Base-by-base conservation (phyloP, 1,284 basidiomycete species). In the Rhodotorula sp. region DNA sequence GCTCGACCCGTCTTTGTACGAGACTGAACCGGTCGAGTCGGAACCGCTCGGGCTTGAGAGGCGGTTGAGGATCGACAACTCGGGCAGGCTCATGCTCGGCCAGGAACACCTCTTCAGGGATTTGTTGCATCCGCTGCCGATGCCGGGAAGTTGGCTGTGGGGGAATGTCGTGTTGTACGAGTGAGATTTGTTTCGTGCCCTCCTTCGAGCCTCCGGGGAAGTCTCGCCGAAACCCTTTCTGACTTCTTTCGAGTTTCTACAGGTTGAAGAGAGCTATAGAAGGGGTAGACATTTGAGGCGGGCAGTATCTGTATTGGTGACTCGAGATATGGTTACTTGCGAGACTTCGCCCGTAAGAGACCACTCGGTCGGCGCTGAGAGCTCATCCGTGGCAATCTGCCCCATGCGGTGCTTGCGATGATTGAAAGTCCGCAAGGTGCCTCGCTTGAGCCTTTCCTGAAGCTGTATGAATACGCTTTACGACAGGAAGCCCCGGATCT, bases 101-200 rank as follows among this genome's bases (percentile, higher is more conserved):
- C 74, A 75, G 64, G 74, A 74, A 48, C 74, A 74, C 56, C 58
- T 66, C 8, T 75, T 75, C 53, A 29, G 72, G 42, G 74, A 75
- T 37, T 53, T 75, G 66, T 51, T 75, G 66, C 74, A 75, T 26
- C 74, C 74, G 29, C 20, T 65, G 26, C 66, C 72, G 17, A 62
- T 75, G n/a, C 74, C 74, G 2, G 74, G 74, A 3, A 75, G 74
- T 46, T 74, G 64, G 56, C 15, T 75, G 8, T 75, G 74, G 74
- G 74, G 37, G 10, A 61, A 74, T 20, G 67, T 75, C 26, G 68
- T 75, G 69, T 64, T 75, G n/a, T 74, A 75, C 46, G 74, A 75
- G 74, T 71, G 46, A 26, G 66, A 59, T n/a, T 6, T 8, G 33
- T 20, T 29, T 6, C 24, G 29, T 30, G 17, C 4, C 4, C 10